A percentile compares a stretch with the other conserved stretches of the same genome.
Evolutionary conservation across 2,329 filamentous ascomycete genomes (phyloP).

Genomic region (Chrysoporthe cubensis): DNA sequence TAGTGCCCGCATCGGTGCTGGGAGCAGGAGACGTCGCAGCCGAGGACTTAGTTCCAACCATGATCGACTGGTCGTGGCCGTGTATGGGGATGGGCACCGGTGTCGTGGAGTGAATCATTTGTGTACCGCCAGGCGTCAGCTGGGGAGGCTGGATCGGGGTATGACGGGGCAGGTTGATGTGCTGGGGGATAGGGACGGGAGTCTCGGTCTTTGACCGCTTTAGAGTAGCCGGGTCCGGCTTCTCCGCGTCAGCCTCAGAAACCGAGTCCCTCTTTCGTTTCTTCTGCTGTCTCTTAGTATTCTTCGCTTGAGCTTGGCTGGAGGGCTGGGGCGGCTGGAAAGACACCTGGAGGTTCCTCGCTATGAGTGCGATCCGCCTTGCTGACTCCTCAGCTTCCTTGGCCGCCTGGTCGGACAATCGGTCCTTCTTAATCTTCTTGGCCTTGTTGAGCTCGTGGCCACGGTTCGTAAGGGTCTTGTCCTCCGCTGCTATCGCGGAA

Average conservation of each 20-base stretch:
- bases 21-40: conserved; percentile 35
- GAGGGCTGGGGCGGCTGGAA: conserved; percentile 24
- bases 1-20: conserved; percentile 29
- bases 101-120: conserved; percentile 37
- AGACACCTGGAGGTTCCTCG: conserved; percentile 35
- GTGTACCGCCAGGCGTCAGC: conserved; percentile 25
- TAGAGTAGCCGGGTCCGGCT: conserved; percentile 33
- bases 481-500: conserved; percentile 57
- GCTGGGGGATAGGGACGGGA: conserved; percentile 42
- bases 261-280: conserved; percentile 43
- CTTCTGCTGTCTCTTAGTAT: conserved; percentile 33
- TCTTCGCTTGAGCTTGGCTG: conserved; percentile 27
- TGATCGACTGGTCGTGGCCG: conserved; percentile 36
- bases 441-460: conserved; percentile 80
- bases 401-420: conserved; percentile 62
- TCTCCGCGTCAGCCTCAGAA: conserved; percentile 36
- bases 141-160: conserved; percentile 31
- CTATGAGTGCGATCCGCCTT: conserved; percentile 38
- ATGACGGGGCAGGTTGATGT: conserved; percentile 33
- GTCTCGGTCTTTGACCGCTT: conserved; percentile 45
- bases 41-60: conserved; percentile 30
- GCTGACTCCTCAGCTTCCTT: conserved; percentile 57
- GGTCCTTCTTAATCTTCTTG: conserved; percentile 73
- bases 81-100: conserved; percentile 40
- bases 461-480: conserved; percentile 68